Base-by-base conservation (phyloP, 73 alveolate genomes). In the Paraurostyla sp. region DNA sequence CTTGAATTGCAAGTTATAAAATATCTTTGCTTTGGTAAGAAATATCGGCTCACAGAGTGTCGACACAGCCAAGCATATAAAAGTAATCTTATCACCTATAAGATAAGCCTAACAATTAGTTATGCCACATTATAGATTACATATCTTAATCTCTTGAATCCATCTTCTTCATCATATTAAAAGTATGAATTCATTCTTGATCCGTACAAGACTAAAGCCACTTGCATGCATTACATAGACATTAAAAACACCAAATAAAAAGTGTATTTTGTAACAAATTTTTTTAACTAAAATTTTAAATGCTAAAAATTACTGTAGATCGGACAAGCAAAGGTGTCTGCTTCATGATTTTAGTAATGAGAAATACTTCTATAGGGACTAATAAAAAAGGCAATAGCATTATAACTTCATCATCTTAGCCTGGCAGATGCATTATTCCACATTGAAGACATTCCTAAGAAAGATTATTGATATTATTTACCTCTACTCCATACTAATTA, bases 401-500 rank as follows among this genome's bases (percentile, higher is more conserved):
- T 54, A 54, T 0, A 35, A 78, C 35, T 52, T 78, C 78, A 51
- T 78, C 78, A 51, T 49, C 76, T 35, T 11, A 36, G 16, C 60
- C 76, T 16, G 76, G 65, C 6, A 42, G 4, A 35, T 78, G 78
- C 78, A 51, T 51, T 0, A 51, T 32, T 4, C 89, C 89, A 54
- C 89, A 78, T 32, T 50, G 32, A 6, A 78, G 2, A 11, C 59
- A 36, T 32, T 78, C 89, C 89, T 78, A 78, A 6, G 41, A 35
- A 65, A 13, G 1, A 22, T 6, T 32, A 9, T 7, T 0, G 29
- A 23, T n/a, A 38, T 20, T 18, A n/a, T 1, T 65, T 65, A 65
- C 89, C 60, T 78, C 76, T 13, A 85, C 93, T 32, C 93, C 93
- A 50, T 71, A 85, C 20, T 80, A 4, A 36, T 85, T 46, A 49